These are phyloP conservation scores for Stephanodiscus minutulus DNA, from an alignment of 108 stramenopile genomes.

Conservation along the genomic window DNA sequence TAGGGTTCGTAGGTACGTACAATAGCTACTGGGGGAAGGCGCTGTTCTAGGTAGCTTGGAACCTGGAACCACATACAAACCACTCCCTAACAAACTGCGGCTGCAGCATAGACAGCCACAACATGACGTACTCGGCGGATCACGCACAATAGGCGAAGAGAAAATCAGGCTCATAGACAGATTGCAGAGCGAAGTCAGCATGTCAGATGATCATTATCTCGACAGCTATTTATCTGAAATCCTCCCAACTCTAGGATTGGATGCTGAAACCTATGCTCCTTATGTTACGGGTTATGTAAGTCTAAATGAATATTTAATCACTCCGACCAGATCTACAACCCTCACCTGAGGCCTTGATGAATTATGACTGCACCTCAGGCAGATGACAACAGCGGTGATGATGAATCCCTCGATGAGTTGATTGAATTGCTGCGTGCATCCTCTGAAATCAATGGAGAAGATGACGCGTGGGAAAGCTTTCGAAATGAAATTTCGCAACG, in stretches of 20 bases:
- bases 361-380: constrained; percentile 7
- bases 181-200: constrained; percentile 5
- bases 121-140: too few species aligned
- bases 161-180: neutral
- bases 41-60: too few species aligned
- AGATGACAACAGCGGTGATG: constrained; percentile 41
- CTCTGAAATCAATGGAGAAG: constrained; percentile 61
- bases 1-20: too few species aligned
- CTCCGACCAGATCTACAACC: neutral
- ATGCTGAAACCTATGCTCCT: constrained; percentile 73
- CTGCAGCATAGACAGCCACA: too few species aligned
- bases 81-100: too few species aligned
- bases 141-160: too few species aligned
- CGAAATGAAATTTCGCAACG: constrained; percentile 49
- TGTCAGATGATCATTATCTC: constrained; percentile 50
- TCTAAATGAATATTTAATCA: neutral
- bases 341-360: neutral
- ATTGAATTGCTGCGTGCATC: constrained; percentile 76
- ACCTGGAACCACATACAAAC: too few species aligned
- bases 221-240: constrained; percentile 53
- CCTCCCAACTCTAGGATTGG: constrained; percentile 70
- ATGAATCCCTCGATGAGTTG: constrained; percentile 57
- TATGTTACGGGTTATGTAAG: constrained; percentile 59
- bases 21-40: too few species aligned
- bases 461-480: constrained; percentile 64